Percentiles rank a stretch among this genome's conserved stretches.
Evolutionary conservation across 331 rosid species (phyloP).

Genomic region (Erythrophleum ivorense): DNA sequence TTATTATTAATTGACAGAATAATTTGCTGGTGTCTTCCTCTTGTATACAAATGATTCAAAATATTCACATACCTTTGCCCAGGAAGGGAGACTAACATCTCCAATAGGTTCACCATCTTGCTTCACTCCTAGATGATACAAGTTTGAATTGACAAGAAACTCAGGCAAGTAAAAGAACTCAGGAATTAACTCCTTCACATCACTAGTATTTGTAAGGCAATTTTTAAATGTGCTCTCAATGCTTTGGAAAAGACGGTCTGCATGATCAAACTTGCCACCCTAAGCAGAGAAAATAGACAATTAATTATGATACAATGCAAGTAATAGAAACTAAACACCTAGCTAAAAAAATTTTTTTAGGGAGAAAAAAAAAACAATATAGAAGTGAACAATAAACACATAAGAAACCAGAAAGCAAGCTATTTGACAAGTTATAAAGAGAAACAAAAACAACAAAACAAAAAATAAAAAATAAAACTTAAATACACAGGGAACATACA

Average conservation of each 20-base stretch:
- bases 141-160: constrained; percentile 80
- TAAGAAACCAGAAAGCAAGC: neutral
- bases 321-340: constrained; percentile 9
- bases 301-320: constrained; percentile 2
- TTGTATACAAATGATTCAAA: constrained; percentile 22
- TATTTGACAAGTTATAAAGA: constrained; percentile 6
- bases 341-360: neutral
- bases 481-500: neutral
- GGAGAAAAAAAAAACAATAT: neutral
- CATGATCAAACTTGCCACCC: constrained; percentile 99
- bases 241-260: constrained; percentile 96
- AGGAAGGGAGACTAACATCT: constrained; percentile 93
- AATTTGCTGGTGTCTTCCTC: constrained; percentile 1
- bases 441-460: neutral
- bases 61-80: constrained; percentile 85
- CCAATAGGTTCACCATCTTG: constrained; percentile 91
- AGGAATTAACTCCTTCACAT: constrained; percentile 97
- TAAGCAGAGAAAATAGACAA: constrained; percentile 42
- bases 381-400: neutral
- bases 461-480: too few species aligned
- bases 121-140: constrained; percentile 89
- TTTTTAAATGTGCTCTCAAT: constrained; percentile 83
- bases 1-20: constrained; percentile 14
- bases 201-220: constrained; percentile 96
- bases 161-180: constrained; percentile 98